Evolutionary conservation across 208 protist genomes (phyloP), one percentile per base, ranked within the genome.

Genomic region (Leishmania martiniquensis): DNA sequence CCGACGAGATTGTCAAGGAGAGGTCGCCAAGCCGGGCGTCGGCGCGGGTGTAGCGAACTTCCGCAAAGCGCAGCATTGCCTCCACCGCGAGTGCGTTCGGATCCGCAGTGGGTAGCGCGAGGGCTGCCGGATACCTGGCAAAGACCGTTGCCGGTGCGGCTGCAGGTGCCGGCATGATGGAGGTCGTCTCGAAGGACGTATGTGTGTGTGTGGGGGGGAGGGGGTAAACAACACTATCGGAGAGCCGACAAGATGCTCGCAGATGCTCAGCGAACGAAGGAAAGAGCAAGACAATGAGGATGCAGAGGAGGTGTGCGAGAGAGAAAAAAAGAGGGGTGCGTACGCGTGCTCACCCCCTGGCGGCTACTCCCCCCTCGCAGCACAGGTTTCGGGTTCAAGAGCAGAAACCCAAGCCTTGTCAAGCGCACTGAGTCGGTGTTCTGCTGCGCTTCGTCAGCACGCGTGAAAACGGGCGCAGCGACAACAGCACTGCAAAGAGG

Each of bases 81-180:
- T 96, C 87, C 25, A 95, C 76, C 20, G 89, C 88, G 32, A 97
- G 78, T 1, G 89, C 89, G 49, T 85, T 76, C 25, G 94, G 94
- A 81, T 96, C 92, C 25, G 82, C 87, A 4, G 88, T 90, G 25
- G 92, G 94, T 45, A 96, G 81, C 25, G 83, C 60, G n/a, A 97
- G 79, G 7, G 84, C 80, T 22, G 69, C 84, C 0, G 81, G 82
- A 70, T 77, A 86, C 60, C 82, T 76, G 10, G 77, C 62, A 17
- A 89, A 59, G 4, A 89, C 62, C 4, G 76, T 68, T 4, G 82
- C 45, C 15, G 78, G 57, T 9, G 68, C n/a, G 1, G 51, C 52
- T 34, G 47, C 49, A 15, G 52, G 29, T 9, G 70, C 6, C 22
- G 70, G 9, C 70, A 60, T 60, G 15, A 9, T 44, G 3, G 45